Evolutionary conservation across 345 rosid species (phyloP).

Genomic region (Ricinus communis): DNA sequence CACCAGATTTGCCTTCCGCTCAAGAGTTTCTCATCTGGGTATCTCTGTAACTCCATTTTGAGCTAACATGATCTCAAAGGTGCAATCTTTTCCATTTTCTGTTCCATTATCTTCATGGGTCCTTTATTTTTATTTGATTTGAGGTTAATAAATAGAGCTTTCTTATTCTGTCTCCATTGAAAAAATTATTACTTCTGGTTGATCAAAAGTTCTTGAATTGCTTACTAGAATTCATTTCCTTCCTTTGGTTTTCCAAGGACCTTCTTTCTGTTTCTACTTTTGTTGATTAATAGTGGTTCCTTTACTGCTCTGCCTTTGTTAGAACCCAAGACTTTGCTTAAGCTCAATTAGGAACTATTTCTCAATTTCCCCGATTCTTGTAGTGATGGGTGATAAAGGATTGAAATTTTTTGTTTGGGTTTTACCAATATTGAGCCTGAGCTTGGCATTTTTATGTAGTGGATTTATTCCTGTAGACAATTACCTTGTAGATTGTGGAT

Average conservation of each 20-base stretch:
- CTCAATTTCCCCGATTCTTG: conserved; percentile 24
- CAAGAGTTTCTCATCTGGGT: conserved; percentile 11
- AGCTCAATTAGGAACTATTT: not conserved
- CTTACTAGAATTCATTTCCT: not conserved
- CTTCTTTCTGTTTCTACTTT: conserved; percentile 2
- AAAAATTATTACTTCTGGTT: conserved; percentile 4
- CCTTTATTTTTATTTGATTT: not conserved
- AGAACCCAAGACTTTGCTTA: conserved; percentile 8
- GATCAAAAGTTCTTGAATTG: conserved; percentile 11
- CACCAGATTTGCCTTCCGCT: conserved; percentile 18
- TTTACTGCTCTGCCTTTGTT: not conserved
- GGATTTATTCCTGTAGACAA: conserved; percentile 67
- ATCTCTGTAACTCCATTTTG: conserved; percentile 7
- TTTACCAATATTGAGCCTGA: conserved; percentile 39
- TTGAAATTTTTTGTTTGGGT: conserved; percentile 37
- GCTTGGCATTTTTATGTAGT: conserved; percentile 39
- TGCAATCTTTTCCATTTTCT: conserved; percentile 26
- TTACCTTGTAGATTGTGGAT: conserved; percentile 84
- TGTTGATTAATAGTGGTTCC: conserved; percentile 6
- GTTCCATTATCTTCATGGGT: conserved; percentile 10
- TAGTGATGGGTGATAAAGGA: conserved; percentile 43
- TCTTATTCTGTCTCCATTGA: conserved; percentile 1
- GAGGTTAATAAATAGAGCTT: not conserved
- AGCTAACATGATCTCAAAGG: conserved; percentile 27
- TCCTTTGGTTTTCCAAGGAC: not conserved